Evolutionary conservation across 192 early-diverging fungal genomes (phyloP), one percentile per base, ranked within the genome.

Genomic region (Funneliformis geosporum): DNA sequence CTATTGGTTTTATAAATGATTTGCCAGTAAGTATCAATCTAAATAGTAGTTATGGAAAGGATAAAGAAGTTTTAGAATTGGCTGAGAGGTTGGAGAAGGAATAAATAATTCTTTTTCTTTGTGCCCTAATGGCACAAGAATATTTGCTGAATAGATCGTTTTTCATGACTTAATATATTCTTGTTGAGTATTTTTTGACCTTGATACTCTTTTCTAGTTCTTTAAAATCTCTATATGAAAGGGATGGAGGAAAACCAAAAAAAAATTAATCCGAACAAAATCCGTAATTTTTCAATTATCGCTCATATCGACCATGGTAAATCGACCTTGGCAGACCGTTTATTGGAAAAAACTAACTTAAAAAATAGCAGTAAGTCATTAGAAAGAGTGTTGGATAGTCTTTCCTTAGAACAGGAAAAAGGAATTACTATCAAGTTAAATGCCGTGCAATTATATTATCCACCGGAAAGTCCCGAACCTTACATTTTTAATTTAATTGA

Each of bases 401-500:
- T 68, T 33, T 23, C 66, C 38, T 42, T 68, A 7, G 66, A 68
- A 11, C 66, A 68, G 39, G 66, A 68, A 68, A 68, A 68, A 39
- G 66, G 66, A 39, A 68, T 68, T 68, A 68, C 66, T 5, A 68
- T 68, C 39, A 68, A 68, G 39, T 11, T 68, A 33, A 68, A 68
- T 68, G 12, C 66, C 2, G 66, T 68, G 1, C 66, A 68, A 38
- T 68, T 68, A 40, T 68, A 68, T 42, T 68, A 68, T 38, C 66
- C 66, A 5, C 66, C 40, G 18, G 66, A 68, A 68, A 39, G 33
- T 11, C 33, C 66, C 1, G 66, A 68, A 28, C 66, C 66, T 39
- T 98, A 98, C 81, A 80, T 98, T 43, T 79, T 99, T 72, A 99
- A 99, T 80, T 80, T 99, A 47, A 96, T 99, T 79, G 97, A 99